Evolutionary conservation across 495 filamentous ascomycete genomes (phyloP).

Genomic region (Aspergillus bertholletiae): DNA sequence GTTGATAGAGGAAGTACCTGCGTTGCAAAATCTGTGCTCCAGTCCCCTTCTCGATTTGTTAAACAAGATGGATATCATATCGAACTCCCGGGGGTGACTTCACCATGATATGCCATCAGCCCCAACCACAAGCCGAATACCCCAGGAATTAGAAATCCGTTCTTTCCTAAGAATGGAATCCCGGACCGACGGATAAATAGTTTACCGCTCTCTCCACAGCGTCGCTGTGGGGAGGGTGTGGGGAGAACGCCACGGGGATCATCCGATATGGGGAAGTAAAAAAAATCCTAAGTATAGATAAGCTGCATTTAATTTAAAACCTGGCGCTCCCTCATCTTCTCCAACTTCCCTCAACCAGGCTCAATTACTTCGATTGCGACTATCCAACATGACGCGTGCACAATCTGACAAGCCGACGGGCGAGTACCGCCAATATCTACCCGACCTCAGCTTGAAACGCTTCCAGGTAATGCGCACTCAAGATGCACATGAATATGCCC

Average conservation of each 20-base stretch:
- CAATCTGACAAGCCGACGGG: constrained; percentile 28
- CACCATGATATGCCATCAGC: too few relatives aligned
- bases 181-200: constrained; percentile 5
- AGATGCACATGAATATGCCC: constrained; percentile 61
- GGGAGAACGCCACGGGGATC: constrained; percentile 2
- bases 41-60: too few relatives aligned
- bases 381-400: neutral
- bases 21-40: too few relatives aligned
- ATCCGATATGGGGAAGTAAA: neutral
- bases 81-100: too few relatives aligned
- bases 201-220: constrained; percentile 5
- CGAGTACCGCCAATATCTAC: constrained; percentile 57
- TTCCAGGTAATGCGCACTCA: constrained; percentile 62
- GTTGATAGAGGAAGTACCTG: too few relatives aligned
- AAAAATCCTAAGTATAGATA: neutral
- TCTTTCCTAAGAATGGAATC: neutral
- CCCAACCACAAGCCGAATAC: too few relatives aligned
- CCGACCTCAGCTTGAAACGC: constrained; percentile 55
- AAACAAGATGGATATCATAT: too few relatives aligned
- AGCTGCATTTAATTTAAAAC: neutral
- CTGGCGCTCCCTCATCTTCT: neutral
- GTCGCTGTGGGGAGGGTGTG: constrained; percentile 1
- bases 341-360: neutral
- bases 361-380: neutral
- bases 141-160: too few relatives aligned